phyloP scores from a whole-genome alignment of 1,284 basidiomycete genomes.

The Naganishia cerealis region DNA sequence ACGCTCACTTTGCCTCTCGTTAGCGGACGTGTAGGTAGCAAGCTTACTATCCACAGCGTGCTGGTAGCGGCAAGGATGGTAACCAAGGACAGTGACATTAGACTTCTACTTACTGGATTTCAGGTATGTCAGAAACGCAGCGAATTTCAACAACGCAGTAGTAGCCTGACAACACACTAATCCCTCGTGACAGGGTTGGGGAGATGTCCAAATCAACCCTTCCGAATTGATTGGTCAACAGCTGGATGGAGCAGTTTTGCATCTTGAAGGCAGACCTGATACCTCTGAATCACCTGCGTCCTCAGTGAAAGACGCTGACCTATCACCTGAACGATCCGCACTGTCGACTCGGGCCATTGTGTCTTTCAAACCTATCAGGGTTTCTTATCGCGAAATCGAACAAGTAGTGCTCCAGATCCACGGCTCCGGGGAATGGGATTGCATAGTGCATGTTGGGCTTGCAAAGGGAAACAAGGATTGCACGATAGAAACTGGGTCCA shows the following conservation, averaged over 20 bases:
- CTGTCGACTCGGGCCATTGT: not conserved
- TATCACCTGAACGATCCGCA: not conserved
- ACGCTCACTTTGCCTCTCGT: too few relatives aligned
- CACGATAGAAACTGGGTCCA: slow-evolving; percentile 22
- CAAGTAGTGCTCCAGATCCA: slow-evolving; percentile 7
- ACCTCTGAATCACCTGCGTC: not conserved
- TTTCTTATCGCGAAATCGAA: slow-evolving; percentile 15
- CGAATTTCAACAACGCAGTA: not conserved
- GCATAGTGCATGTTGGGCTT: slow-evolving; percentile 14
- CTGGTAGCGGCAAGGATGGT: not conserved
- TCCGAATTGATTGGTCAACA: slow-evolving; percentile 11
- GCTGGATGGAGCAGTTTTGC: slow-evolving; percentile 3
- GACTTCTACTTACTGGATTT: slow-evolving; percentile 18
- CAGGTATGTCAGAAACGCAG: not conserved
- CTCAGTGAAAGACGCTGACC: not conserved
- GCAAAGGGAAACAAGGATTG: not conserved
- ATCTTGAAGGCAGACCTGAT: not conserved
- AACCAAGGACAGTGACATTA: not conserved
- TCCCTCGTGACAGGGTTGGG: slow-evolving; percentile 3
- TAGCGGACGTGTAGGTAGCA: too few relatives aligned
- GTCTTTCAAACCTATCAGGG: slow-evolving; percentile 16
- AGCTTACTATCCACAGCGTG: not conserved
- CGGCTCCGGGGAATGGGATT: slow-evolving; percentile 22
- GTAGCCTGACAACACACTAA: not conserved
- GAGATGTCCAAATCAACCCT: slow-evolving; percentile 4